A percentile compares a stretch with the other conserved stretches of the same genome.
phyloP scores from a whole-genome alignment of 2,329 filamentous ascomycete species.

The Fusarium sp. region DNA sequence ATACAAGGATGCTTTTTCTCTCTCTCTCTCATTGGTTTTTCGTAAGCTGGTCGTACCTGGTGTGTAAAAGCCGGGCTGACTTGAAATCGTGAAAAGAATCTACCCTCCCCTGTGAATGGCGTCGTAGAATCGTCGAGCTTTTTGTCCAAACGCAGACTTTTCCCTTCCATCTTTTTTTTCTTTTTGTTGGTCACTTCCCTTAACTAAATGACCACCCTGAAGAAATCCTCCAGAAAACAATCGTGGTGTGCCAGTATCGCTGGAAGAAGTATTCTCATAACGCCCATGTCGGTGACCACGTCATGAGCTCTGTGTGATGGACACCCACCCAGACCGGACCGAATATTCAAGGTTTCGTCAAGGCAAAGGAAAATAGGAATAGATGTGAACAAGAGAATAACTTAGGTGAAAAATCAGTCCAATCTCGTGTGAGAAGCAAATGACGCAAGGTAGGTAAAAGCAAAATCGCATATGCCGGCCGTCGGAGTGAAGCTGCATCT shows the following conservation, averaged over 20 bases:
- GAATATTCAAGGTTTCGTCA: not conserved
- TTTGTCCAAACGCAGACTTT: conserved; percentile 14
- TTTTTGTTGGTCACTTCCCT: not conserved
- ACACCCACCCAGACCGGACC: not conserved
- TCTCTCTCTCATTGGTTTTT: conserved; percentile 22
- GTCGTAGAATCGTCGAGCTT: conserved; percentile 13
- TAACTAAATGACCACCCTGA: not conserved
- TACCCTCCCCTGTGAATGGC: conserved; percentile 14
- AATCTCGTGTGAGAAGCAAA: conserved; percentile 18
- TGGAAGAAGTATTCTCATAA: not conserved
- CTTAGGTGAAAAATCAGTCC: conserved; percentile 10
- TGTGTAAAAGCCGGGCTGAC: not conserved
- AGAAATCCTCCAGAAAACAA: not conserved
- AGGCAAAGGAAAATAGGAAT: not conserved
- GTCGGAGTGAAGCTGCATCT: conserved; percentile 40
- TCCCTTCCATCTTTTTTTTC: conserved; percentile 3
- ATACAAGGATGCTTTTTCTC: conserved; percentile 22
- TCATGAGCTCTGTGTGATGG: not conserved
- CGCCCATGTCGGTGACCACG: not conserved
- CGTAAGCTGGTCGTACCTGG: conserved; percentile 27
- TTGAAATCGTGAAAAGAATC: conserved; percentile 4
- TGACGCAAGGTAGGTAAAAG: not conserved
- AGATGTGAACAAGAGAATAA: not conserved
- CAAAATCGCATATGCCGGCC: conserved; percentile 26
- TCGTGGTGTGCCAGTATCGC: not conserved